phyloP scores from a whole-genome alignment of 768 basidiomycete species.

The Favolaschia claudopus region DNA sequence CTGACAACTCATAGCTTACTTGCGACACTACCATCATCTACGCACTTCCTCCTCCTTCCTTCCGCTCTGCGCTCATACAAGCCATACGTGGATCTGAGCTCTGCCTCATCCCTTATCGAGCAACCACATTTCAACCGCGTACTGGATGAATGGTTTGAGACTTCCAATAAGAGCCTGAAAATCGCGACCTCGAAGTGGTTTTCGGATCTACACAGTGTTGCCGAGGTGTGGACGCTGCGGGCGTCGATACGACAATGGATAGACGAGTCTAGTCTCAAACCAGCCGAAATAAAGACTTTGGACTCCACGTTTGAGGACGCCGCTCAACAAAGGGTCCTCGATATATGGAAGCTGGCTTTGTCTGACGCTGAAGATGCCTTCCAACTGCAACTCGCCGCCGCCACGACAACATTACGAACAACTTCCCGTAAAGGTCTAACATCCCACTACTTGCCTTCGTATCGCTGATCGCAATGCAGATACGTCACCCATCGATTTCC shows the following conservation, averaged over 20 bases:
- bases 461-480: constrained; percentile 44
- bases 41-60: constrained; percentile 83
- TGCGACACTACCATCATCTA: constrained; percentile 78
- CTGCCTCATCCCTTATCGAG: constrained; percentile 61
- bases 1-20: constrained; percentile 76
- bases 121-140: constrained; percentile 51
- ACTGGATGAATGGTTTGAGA: constrained; percentile 70
- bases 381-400: constrained; percentile 46
- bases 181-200: constrained; percentile 64
- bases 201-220: constrained; percentile 60
- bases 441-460: not conserved
- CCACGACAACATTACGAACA: constrained; percentile 43
- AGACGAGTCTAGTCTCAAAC: constrained; percentile 50
- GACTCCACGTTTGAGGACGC: constrained; percentile 57
- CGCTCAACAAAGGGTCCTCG: constrained; percentile 59
- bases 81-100: constrained; percentile 81
- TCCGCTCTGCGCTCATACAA: constrained; percentile 75
- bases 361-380: constrained; percentile 54
- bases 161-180: constrained; percentile 55
- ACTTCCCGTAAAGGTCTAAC: constrained; percentile 39
- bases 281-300: constrained; percentile 55
- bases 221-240: constrained; percentile 78
- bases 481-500: constrained; percentile 55
- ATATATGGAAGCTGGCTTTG: constrained; percentile 66
- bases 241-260: constrained; percentile 58